Conservation (phyloP, 1,284 basidiomycete species). For the Ceratobasidium sp. region DNA sequence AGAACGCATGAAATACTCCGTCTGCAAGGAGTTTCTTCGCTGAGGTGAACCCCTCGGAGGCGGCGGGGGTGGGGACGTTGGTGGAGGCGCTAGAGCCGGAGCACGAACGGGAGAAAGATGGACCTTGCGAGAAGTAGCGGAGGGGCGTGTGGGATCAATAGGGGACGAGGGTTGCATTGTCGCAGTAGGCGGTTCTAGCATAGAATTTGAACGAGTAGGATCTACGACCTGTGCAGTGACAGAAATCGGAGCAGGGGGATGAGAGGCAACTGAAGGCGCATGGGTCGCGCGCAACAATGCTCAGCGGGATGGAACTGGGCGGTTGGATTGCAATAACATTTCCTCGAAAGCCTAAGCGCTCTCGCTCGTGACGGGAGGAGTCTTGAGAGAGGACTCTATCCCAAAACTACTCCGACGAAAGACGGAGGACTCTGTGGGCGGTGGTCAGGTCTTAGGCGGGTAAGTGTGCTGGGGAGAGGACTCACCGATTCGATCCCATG, state of each 20-base stretch:
- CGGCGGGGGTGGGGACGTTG: neutral
- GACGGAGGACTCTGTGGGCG: slow-evolving; percentile 1
- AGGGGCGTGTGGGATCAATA: slow-evolving; percentile 10
- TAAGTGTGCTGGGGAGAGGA: slow-evolving; percentile 13
- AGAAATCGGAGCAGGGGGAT: slow-evolving; percentile 28
- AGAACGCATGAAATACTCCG: slow-evolving; percentile 34
- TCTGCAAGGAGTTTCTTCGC: slow-evolving; percentile 30
- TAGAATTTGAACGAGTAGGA: slow-evolving; percentile 10
- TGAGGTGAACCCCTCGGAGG: slow-evolving; percentile 25
- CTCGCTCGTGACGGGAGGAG: neutral
- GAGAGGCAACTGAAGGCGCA: slow-evolving; percentile 8
- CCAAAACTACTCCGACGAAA: slow-evolving; percentile 45
- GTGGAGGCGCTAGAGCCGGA: neutral
- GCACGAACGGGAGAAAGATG: slow-evolving; percentile 31
- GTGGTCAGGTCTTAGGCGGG: neutral
- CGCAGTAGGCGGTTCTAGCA: slow-evolving; percentile 23
- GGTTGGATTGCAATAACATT: slow-evolving; percentile 27
- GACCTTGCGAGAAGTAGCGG: slow-evolving; percentile 8
- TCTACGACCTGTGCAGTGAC: slow-evolving; percentile 34
- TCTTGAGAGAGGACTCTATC: slow-evolving; percentile 14
- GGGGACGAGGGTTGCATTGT: slow-evolving; percentile 35
- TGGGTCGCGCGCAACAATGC: slow-evolving; percentile 24
- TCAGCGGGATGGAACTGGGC: slow-evolving; percentile 40
- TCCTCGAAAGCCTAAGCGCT: slow-evolving; percentile 30
- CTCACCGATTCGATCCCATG: slow-evolving; percentile 31